A percentile compares a stretch with the other conserved stretches of the same genome.
phyloP scores from a whole-genome alignment of 2,329 filamentous ascomycete genomes.

The Penicillium aurantiogriseum region DNA sequence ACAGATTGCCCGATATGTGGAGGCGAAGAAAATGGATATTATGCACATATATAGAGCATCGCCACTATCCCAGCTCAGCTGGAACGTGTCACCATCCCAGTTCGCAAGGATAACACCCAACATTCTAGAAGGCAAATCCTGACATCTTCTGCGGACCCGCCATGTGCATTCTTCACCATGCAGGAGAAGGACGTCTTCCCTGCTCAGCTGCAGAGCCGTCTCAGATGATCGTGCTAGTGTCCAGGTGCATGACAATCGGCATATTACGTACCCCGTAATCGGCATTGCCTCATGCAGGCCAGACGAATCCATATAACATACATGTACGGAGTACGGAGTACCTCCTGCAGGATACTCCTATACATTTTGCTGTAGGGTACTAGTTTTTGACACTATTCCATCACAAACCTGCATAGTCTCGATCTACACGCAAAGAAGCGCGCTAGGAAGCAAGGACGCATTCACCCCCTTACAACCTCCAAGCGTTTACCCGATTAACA shows the following conservation, averaged over 20 bases:
- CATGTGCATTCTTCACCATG: constrained; percentile 4
- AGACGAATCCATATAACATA: neutral
- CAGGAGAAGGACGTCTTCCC: neutral
- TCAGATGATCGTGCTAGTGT: neutral
- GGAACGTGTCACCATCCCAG: neutral
- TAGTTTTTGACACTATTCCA: neutral
- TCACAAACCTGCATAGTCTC: neutral
- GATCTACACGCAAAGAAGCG: neutral
- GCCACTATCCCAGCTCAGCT: neutral
- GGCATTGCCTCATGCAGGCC: neutral
- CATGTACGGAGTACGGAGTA: neutral
- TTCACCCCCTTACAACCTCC: neutral
- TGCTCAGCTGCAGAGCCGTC: neutral
- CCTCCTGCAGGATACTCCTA: neutral
- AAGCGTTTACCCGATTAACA: neutral
- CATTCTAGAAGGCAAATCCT: neutral
- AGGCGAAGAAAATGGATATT: neutral
- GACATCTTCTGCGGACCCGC: neutral
- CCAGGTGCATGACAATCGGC: neutral
- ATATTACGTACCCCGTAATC: neutral
- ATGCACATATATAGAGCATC: neutral
- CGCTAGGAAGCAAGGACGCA: constrained; percentile 4
- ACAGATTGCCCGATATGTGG: neutral
- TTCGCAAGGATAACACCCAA: neutral
- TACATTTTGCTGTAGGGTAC: neutral